Evolutionary conservation across 2,329 filamentous ascomycete genomes (phyloP), one percentile per base, ranked within the genome.

Genomic region (Stemphylium lycopersici): DNA sequence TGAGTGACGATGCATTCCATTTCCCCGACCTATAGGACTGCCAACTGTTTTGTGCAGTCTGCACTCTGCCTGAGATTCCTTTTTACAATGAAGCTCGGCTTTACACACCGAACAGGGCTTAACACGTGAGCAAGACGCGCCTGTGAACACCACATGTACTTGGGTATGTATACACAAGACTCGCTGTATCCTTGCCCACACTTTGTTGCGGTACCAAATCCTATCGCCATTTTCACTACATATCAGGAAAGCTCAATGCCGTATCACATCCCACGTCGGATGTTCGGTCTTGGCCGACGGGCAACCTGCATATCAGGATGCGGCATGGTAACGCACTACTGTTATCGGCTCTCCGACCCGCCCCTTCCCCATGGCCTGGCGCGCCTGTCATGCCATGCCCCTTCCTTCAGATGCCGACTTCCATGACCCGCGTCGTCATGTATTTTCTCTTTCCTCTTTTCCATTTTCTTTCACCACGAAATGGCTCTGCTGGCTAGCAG

Each of bases 321-420:
- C 50, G 58, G 55, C 53, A 55, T 59, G 52, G 16, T 29, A 44
- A 31, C 48, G 51, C 52, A 37, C 50, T 58, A 55, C 48, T 55
- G 58, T 64, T 66, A 66, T 68, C 65, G 57, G 56, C 48, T 40
- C 53, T 57, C 49, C 45, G 55, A 51, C 48, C 55, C 50, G 40
- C 53, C 41, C 34, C 24, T 60, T 61, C 57, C 57, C 56, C 56
- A 58, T 55, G 38, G 50, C 52, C 51, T 56, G 37, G 59, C 15
- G 58, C 61, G 46, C 54, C 62, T 63, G 56, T 58, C 58, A 61
- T 55, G 48, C 48, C 59, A 65, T 59, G 48, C 40, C 47, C 47
- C 47, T 54, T 33, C 51, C 47, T 60, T 48, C 41, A 42, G 51
- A 63, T 59, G 46, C 56, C 55, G 56, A 53, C 45, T 54, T 50